Conservation (phyloP, 805 yeast species). For the Wickerhamiella sorbophila region DNA sequence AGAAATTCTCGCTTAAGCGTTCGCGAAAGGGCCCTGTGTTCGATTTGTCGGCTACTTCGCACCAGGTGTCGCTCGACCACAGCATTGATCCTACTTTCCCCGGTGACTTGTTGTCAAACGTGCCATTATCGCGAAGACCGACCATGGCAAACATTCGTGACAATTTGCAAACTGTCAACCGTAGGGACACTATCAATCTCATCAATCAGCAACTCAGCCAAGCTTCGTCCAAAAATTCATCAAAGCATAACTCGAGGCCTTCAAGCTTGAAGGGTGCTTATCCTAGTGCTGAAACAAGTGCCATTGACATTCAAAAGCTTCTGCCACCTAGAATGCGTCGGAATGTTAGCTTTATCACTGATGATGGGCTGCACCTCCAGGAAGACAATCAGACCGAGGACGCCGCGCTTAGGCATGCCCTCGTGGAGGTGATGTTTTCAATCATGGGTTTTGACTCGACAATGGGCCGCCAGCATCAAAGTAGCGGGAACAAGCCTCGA, state of each 20-base stretch:
- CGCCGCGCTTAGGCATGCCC: slow-evolving; percentile 11
- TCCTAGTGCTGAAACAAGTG: neutral
- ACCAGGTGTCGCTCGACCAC: slow-evolving; percentile 7
- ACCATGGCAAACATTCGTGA: neutral
- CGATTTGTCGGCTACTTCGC: neutral
- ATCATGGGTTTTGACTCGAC: slow-evolving; percentile 14
- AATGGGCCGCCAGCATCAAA: neutral
- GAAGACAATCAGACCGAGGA: slow-evolving; percentile 11
- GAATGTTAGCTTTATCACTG: neutral
- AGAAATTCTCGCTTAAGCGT: slow-evolving; percentile 7
- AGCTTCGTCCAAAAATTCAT: neutral
- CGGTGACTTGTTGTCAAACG: slow-evolving; percentile 73
- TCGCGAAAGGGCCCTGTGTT: slow-evolving; percentile 9
- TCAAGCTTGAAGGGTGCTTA: neutral
- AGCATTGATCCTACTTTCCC: slow-evolving; percentile 36
- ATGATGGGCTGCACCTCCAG: slow-evolving; percentile 19
- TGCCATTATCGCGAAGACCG: slow-evolving; percentile 33
- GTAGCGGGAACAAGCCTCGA: too few species aligned
- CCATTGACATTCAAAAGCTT: neutral
- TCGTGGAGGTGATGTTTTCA: slow-evolving; percentile 16
- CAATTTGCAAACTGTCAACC: neutral
- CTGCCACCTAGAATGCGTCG: neutral
- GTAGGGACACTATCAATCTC: neutral
- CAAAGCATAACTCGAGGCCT: neutral
- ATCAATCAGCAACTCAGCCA: neutral